phyloP scores from a whole-genome alignment of 2,329 filamentous ascomycete species.

The Aspergillus viridinutans region DNA sequence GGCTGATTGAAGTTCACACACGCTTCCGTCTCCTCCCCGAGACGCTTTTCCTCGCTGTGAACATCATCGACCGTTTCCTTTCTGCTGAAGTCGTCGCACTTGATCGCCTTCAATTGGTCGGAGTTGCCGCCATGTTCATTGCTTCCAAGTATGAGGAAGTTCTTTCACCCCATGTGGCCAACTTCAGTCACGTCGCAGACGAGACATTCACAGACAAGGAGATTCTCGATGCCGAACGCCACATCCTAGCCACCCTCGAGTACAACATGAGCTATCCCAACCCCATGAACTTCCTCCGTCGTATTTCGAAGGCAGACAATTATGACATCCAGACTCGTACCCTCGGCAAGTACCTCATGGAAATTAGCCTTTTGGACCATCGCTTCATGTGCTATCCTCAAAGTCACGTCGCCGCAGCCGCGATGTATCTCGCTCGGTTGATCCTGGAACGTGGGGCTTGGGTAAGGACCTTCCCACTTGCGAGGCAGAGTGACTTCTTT shows the following conservation, averaged over 20 bases:
- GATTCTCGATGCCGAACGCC: conserved; percentile 95
- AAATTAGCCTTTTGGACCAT: conserved; percentile 93
- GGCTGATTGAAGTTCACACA: conserved; percentile 97
- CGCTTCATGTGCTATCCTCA: conserved; percentile 87
- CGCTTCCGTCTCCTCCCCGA: conserved; percentile 94
- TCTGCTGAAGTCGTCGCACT: conserved; percentile 94
- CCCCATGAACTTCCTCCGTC: conserved; percentile 98
- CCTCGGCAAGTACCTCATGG: conserved; percentile 94
- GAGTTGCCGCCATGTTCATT: conserved; percentile 98
- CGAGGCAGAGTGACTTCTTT: neutral
- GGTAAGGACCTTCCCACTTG: conserved; percentile 52
- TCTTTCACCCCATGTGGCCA: conserved; percentile 90
- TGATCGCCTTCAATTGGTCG: conserved; percentile 91
- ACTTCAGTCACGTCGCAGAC: conserved; percentile 95
- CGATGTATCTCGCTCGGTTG: conserved; percentile 90
- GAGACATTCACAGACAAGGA: conserved; percentile 93
- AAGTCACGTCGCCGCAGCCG: conserved; percentile 82
- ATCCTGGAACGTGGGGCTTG: conserved; percentile 89
- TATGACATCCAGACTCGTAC: conserved; percentile 98
- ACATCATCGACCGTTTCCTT: conserved; percentile 97
- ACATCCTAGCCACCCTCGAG: conserved; percentile 83
- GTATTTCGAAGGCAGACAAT: conserved; percentile 98
- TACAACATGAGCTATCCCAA: conserved; percentile 99
- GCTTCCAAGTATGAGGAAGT: conserved; percentile 99
- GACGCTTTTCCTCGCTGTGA: conserved; percentile 93